These are phyloP conservation scores for Phytophthora pini DNA, from an alignment of 352 stramenopile genomes.

Conservation along the genomic window DNA sequence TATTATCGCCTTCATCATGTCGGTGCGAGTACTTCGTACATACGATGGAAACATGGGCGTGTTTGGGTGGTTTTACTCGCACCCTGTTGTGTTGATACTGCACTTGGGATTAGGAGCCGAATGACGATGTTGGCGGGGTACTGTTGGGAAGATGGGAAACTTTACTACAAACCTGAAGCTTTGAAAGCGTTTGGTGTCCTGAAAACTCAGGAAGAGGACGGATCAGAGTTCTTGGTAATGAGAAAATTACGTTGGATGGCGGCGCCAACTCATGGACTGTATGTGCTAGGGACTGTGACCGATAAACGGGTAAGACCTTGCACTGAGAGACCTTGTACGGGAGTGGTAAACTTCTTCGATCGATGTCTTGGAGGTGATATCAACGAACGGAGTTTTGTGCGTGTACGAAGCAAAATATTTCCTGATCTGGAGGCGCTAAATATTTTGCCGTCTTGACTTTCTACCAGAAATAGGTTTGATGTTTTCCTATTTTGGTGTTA, in stretches of 20 bases:
- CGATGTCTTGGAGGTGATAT: neutral
- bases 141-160: slow-evolving; percentile 1
- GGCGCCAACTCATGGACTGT: neutral
- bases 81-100: slow-evolving; percentile 18
- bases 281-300: neutral
- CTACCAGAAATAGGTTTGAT: too few species aligned
- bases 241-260: neutral
- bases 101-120: neutral
- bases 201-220: slow-evolving; percentile 6
- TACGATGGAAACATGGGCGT: slow-evolving; percentile 2
- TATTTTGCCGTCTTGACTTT: neutral
- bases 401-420: neutral
- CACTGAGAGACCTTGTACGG: neutral
- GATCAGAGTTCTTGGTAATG: slow-evolving; percentile 15
- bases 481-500: too few species aligned
- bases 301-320: neutral
- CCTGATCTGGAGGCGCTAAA: neutral
- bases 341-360: neutral
- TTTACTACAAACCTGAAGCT: slow-evolving; percentile 16
- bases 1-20: slow-evolving; percentile 16
- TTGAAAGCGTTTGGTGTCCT: slow-evolving; percentile 21
- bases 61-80: slow-evolving; percentile 1
- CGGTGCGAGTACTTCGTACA: slow-evolving; percentile 10
- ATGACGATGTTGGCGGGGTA: slow-evolving; percentile 22
- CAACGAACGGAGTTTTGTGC: neutral